These are phyloP conservation scores for Gossypium lobatum DNA, from an alignment of 441 rosid species.

Conservation along the genomic window DNA sequence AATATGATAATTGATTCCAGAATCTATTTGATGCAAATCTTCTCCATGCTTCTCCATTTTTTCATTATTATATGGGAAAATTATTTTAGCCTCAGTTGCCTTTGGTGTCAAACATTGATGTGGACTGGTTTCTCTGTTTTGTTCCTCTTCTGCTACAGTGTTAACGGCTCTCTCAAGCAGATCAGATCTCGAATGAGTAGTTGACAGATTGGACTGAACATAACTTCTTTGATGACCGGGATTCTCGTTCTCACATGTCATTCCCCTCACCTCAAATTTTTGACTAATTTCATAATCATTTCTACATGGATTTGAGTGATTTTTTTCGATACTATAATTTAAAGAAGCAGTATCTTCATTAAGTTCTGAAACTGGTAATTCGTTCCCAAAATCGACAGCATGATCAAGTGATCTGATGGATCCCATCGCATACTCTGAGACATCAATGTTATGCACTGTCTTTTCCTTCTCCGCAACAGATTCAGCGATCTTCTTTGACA, in stretches of 20 bases:
- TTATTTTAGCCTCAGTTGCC: conserved; percentile 12
- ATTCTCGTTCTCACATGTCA: conserved; percentile 18
- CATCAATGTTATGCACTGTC: conserved; percentile 15
- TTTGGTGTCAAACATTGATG: conserved; percentile 14
- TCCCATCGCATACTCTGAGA: conserved; percentile 22
- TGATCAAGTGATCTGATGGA: conserved; percentile 19
- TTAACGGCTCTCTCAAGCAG: neutral
- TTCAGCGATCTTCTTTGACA: conserved; percentile 23
- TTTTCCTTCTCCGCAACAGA: conserved; percentile 25
- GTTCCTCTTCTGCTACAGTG: conserved; percentile 16
- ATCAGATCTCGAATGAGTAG: neutral
- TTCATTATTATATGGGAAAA: conserved; percentile 23
- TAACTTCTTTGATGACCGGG: conserved; percentile 15
- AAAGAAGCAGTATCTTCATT: conserved; percentile 23
- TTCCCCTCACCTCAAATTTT: conserved; percentile 7
- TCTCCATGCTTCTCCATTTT: conserved; percentile 19
- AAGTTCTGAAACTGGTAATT: conserved; percentile 26
- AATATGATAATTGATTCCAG: conserved; percentile 18
- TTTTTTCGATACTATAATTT: conserved; percentile 16
- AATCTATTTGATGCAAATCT: conserved; percentile 17
- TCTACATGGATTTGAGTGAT: neutral
- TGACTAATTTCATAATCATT: conserved; percentile 12
- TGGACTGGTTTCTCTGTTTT: conserved; percentile 9
- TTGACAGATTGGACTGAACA: conserved; percentile 1
- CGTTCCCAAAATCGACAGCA: conserved; percentile 37